phyloP scores from a whole-genome alignment of 2,329 filamentous ascomycete species.

The Xylaria sp. region DNA sequence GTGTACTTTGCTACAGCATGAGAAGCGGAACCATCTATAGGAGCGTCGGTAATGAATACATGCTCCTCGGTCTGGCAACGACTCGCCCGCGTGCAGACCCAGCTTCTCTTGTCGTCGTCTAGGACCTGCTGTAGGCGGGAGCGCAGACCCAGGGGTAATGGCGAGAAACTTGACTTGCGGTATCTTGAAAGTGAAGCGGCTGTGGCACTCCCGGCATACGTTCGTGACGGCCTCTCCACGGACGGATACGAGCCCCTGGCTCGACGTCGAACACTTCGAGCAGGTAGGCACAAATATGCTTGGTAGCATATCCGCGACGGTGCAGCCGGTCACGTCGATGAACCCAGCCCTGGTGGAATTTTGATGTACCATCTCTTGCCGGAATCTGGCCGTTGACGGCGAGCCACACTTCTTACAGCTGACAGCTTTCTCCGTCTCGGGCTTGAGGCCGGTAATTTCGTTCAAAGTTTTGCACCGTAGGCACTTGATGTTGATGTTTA shows the following conservation, averaged over 20 bases:
- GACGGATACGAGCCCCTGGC: conserved; percentile 76
- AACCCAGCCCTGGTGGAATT: conserved; percentile 82
- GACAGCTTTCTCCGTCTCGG: conserved; percentile 61
- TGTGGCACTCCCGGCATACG: conserved; percentile 82
- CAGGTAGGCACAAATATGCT: conserved; percentile 85
- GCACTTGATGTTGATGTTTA: conserved; percentile 80
- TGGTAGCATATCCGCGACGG: conserved; percentile 79
- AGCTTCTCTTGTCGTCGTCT: conserved; percentile 64
- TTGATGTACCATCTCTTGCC: conserved; percentile 76
- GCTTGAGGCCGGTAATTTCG: conserved; percentile 74
- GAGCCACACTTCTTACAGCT: conserved; percentile 71
- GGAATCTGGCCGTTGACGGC: conserved; percentile 65
- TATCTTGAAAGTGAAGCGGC: conserved; percentile 81
- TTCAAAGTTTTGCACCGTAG: conserved; percentile 79
- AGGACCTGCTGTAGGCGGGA: conserved; percentile 55
- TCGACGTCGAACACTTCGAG: conserved; percentile 76
- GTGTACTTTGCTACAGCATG: conserved; percentile 68
- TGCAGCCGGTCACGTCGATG: conserved; percentile 79
- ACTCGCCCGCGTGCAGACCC: conserved; percentile 67
- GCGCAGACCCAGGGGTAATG: conserved; percentile 67
- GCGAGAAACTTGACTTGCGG: conserved; percentile 82
- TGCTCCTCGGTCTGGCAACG: conserved; percentile 63
- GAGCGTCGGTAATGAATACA: conserved; percentile 69
- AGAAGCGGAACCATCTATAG: conserved; percentile 74
- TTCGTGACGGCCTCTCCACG: conserved; percentile 78